Percentiles rank a stretch among this genome's conserved stretches.
phyloP scores from a whole-genome alignment of 768 basidiomycete species.

The Tylopilus sp. region DNA sequence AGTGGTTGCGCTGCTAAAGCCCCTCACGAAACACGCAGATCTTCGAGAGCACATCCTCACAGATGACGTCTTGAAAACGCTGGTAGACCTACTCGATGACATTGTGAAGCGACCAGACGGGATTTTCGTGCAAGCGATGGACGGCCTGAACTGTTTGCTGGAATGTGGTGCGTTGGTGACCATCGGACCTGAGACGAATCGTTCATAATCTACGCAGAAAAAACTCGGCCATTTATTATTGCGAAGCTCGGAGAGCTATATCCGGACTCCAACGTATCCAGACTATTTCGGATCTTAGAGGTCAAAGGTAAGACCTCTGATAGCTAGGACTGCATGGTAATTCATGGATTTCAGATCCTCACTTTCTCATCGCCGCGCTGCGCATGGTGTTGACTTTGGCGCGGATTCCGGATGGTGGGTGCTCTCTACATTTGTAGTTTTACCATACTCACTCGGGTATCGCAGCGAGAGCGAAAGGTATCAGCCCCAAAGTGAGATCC shows the following conservation, averaged over 20 bases:
- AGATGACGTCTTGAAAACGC: constrained; percentile 5
- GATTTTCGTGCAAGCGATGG: constrained; percentile 21
- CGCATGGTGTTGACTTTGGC: constrained; percentile 17
- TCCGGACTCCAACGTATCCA: neutral
- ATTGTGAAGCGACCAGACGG: neutral
- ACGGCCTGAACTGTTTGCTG: constrained; percentile 18
- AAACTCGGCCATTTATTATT: constrained; percentile 7
- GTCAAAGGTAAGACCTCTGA: constrained; percentile 10
- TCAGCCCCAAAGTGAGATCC: constrained; percentile 7
- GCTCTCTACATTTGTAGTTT: neutral
- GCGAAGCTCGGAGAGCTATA: constrained; percentile 3
- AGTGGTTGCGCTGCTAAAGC: constrained; percentile 22
- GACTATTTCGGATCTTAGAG: constrained; percentile 16
- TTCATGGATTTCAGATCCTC: constrained; percentile 5
- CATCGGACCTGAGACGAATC: neutral
- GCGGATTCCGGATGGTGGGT: constrained; percentile 15
- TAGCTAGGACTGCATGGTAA: neutral
- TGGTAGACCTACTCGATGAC: constrained; percentile 15
- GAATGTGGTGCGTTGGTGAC: constrained; percentile 14
- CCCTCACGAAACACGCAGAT: constrained; percentile 16
- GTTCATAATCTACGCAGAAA: constrained; percentile 4
- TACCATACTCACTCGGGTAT: neutral
- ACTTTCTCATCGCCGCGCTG: constrained; percentile 13
- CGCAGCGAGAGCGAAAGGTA: neutral
- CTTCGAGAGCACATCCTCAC: constrained; percentile 17